Percentiles rank a stretch among this genome's conserved stretches.
Evolutionary conservation across 139 green algal species (phyloP).

Genomic region (Tetradesmus lagerheimii): DNA sequence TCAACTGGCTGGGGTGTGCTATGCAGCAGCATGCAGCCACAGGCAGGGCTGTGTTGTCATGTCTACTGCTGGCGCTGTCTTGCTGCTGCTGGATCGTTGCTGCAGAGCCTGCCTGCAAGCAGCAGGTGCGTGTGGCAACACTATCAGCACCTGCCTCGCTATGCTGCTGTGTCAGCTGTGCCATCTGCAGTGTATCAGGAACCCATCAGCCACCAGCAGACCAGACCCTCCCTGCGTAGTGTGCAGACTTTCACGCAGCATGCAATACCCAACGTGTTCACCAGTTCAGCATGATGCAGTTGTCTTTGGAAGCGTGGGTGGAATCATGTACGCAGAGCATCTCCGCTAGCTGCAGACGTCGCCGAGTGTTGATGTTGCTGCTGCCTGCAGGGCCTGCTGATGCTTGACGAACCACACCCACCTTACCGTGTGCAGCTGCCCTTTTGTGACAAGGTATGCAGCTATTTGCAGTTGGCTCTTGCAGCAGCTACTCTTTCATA

Average conservation of each 20-base stretch:
- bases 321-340: too few relatives aligned
- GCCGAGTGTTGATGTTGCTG: neutral
- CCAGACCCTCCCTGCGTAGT: too few relatives aligned
- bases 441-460: constrained; percentile 39
- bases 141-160: neutral
- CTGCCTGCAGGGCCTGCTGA: constrained; percentile 15
- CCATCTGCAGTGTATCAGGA: neutral
- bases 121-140: neutral
- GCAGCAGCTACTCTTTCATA: too few relatives aligned
- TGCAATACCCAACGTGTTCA: too few relatives aligned
- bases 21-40: neutral
- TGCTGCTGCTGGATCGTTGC: neutral
- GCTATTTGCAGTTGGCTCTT: too few relatives aligned
- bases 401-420: constrained; percentile 6
- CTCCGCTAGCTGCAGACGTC: too few relatives aligned
- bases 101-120: constrained; percentile 6
- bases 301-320: too few relatives aligned
- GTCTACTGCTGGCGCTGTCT: neutral
- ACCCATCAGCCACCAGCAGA: neutral
- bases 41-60: neutral
- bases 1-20: neutral
- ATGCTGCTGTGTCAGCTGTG: neutral
- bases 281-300: too few relatives aligned
- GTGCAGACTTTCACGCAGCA: too few relatives aligned
- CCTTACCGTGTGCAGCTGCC: constrained; percentile 17